Percentiles rank a stretch among this genome's conserved stretches.
These are phyloP conservation scores for Phytophthora capsici DNA, from an alignment of 352 stramenopile genomes.

Conservation along the genomic window DNA sequence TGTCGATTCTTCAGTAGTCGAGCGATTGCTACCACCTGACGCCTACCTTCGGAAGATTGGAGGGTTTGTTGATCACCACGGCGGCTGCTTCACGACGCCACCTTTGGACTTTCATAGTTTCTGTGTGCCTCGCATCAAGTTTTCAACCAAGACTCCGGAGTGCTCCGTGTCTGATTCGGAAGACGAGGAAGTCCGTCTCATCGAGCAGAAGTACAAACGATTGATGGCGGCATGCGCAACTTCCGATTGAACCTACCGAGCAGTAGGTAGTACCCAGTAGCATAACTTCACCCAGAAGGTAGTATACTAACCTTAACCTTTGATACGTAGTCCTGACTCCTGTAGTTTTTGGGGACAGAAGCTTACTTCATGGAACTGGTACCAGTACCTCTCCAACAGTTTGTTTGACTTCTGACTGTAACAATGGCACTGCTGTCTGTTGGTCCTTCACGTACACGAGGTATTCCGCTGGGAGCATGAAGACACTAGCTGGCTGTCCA, in stretches of 20 bases:
- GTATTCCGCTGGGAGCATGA: slow-evolving; percentile 81
- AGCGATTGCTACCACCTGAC: slow-evolving; percentile 52
- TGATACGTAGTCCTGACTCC: background rate
- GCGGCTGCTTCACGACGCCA: slow-evolving; percentile 56
- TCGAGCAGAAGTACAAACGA: slow-evolving; percentile 78
- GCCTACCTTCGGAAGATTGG: slow-evolving; percentile 55
- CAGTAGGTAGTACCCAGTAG: background rate
- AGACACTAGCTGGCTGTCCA: slow-evolving; percentile 43
- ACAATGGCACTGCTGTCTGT: background rate
- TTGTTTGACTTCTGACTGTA: slow-evolving; percentile 29
- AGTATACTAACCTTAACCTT: slow-evolving; percentile 31
- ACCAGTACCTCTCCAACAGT: slow-evolving; percentile 32
- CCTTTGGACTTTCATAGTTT: slow-evolving; percentile 70
- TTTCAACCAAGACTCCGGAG: slow-evolving; percentile 39
- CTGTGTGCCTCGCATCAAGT: slow-evolving; percentile 83
- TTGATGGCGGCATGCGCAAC: slow-evolving; percentile 44
- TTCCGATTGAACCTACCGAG: slow-evolving; percentile 6
- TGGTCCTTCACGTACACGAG: slow-evolving; percentile 68
- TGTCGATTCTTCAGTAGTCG: slow-evolving; percentile 14
- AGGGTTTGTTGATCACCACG: slow-evolving; percentile 54
- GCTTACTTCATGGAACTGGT: slow-evolving; percentile 24
- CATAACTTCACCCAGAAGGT: slow-evolving; percentile 16
- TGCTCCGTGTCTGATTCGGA: slow-evolving; percentile 66
- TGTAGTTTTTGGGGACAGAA: background rate
- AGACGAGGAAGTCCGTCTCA: slow-evolving; percentile 77